Conservation (phyloP, 2,329 filamentous ascomycete genomes). For the Aspergillus persii region DNA sequence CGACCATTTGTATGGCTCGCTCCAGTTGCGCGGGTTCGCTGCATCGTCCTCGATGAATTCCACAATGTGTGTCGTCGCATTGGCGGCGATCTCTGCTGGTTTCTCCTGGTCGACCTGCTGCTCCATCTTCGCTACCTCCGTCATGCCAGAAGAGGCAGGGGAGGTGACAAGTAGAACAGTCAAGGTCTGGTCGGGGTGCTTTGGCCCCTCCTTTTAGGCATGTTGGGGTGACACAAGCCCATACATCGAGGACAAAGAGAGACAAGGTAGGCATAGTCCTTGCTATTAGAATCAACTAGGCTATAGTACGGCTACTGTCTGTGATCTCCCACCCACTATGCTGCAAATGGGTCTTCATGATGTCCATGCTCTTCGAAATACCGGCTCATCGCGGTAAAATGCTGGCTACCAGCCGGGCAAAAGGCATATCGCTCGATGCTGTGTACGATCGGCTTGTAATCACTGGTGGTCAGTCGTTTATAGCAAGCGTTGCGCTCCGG, state of each 20-base stretch:
- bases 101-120: not conserved
- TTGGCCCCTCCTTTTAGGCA: not conserved
- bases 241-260: not conserved
- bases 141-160: not conserved
- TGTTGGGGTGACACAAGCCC: not conserved
- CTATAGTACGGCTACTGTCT: not conserved
- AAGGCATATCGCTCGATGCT: slow-evolving; percentile 5
- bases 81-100: not conserved
- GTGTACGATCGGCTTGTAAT: not conserved
- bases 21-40: not conserved
- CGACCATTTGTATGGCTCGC: not conserved
- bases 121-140: not conserved
- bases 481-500: slow-evolving; percentile 8
- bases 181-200: not conserved
- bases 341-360: slow-evolving; percentile 3
- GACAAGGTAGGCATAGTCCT: not conserved
- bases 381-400: not conserved
- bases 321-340: not conserved
- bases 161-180: not conserved
- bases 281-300: not conserved
- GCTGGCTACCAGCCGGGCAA: not conserved
- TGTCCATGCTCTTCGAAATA: slow-evolving; percentile 6
- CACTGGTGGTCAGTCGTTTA: not conserved
- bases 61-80: not conserved
- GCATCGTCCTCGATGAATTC: not conserved